A percentile compares a stretch with the other conserved stretches of the same genome.
phyloP scores from a whole-genome alignment of 2,329 filamentous ascomycete genomes.

The Fusarium verrucosum region DNA sequence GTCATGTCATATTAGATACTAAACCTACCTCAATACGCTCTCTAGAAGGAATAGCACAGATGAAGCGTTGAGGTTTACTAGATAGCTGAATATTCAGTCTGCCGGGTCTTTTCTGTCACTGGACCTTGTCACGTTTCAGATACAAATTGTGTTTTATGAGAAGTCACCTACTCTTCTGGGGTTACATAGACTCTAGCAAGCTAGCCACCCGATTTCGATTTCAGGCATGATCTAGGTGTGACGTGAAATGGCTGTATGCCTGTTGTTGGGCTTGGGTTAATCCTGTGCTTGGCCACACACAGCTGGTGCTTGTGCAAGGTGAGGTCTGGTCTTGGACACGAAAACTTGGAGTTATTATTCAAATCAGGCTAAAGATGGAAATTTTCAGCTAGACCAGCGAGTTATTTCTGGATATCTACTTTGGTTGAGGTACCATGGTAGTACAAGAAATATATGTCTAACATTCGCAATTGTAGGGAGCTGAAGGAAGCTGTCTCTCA shows the following conservation, averaged over 20 bases:
- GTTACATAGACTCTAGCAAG: conserved; percentile 19
- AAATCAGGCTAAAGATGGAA: not conserved
- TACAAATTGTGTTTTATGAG: not conserved
- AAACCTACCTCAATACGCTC: not conserved
- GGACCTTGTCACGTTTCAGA: conserved; percentile 1
- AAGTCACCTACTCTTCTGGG: not conserved
- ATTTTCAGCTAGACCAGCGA: not conserved
- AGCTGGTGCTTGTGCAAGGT: not conserved
- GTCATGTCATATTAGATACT: conserved; percentile 23
- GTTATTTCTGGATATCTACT: too few species aligned
- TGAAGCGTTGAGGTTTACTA: not conserved
- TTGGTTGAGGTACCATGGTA: too few species aligned
- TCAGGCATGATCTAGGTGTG: conserved; percentile 13
- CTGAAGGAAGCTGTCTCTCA: conserved; percentile 16
- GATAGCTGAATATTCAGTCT: conserved; percentile 15
- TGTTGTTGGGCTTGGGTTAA: not conserved
- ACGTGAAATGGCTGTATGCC: not conserved
- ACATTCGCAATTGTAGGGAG: too few species aligned
- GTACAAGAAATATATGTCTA: too few species aligned
- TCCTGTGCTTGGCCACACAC: conserved; percentile 1
- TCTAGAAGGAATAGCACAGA: not conserved
- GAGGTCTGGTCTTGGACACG: not conserved
- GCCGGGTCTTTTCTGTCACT: not conserved
- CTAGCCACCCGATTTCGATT: conserved; percentile 4
- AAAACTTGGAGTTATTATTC: not conserved